Conservation (phyloP, 306 rosid species). For the Gleditsia sinensis region DNA sequence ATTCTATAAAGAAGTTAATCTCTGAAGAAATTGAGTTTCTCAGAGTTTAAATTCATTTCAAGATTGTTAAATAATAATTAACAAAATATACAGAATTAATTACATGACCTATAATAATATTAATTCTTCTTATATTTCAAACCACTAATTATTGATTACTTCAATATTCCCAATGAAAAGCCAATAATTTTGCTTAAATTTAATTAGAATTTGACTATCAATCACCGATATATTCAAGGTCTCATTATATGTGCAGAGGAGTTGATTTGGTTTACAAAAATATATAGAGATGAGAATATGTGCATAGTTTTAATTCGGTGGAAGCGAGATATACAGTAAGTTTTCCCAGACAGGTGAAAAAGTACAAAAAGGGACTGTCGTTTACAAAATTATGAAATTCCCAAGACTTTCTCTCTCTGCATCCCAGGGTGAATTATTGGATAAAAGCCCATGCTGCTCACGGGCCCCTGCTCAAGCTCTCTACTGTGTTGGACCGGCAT, state of each 20-base stretch:
- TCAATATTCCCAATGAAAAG: not conserved
- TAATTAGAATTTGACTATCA: not conserved
- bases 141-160: not conserved
- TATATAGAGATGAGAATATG: not conserved
- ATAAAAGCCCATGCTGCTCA: slow-evolving; percentile 33
- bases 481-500: not conserved
- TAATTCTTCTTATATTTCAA: not conserved
- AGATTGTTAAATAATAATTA: too few species aligned
- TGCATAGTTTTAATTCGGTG: not conserved
- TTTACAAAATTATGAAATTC: slow-evolving; percentile 20
- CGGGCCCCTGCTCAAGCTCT: slow-evolving; percentile 21
- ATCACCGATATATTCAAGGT: not conserved
- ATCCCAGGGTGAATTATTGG: slow-evolving; percentile 45
- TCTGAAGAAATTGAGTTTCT: too few species aligned
- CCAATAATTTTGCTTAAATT: not conserved
- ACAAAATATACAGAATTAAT: not conserved
- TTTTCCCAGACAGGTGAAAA: not conserved
- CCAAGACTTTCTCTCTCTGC: not conserved
- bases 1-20: too few species aligned
- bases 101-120: not conserved
- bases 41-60: too few species aligned
- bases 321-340: not conserved
- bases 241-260: too few species aligned
- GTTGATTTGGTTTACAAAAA: too few species aligned
- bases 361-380: slow-evolving; percentile 27